Evolutionary conservation across 208 protist genomes (phyloP), one percentile per base, ranked within the genome.

Genomic region (Leishmania arabica): DNA sequence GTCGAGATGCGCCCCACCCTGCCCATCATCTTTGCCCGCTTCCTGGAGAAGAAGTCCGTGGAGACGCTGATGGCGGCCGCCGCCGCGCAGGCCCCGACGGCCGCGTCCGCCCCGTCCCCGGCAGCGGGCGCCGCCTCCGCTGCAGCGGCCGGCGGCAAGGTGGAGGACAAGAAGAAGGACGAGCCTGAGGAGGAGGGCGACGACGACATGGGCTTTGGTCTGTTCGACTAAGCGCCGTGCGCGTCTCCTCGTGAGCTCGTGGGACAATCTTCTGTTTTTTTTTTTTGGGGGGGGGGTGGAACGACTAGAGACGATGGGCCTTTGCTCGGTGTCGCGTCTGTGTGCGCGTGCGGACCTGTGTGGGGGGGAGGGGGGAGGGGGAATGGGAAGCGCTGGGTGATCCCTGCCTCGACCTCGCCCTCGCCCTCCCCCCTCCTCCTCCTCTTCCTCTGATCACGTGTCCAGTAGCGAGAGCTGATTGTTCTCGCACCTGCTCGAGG

Each of bases 131-230:
- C 83, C 75, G 84, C 92, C 37, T 89, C 94, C 47, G 91, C 88
- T 34, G 91, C 87, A 4, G 88, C 83, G 56, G 88, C 93, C 40
- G 83, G 77, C 40, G 82, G 84, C 54, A 85, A 88, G 51, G 82
- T 86, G 11, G 89, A 88, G 51, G 80, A 82, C 34, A 85, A 89
- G 77, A 72, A 72, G 79, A 75, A 86, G 69, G 91, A 92, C 78
- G 83, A 80, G 71, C 82, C 77, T 17, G 93, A 96, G 51, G 51
- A 54, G 51, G 51, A 54, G 51, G 93, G 91, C 76, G 95, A 98
- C 74, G 96, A 97, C 83, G 92, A 94, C 54, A 97, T 97, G 93
- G 95, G 92, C 80, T 97, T 98, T 80, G 95, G 93, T 90, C 95
- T 98, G 79, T 98, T 98, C 84, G 95, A 98, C 88, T 98, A 95